Evolutionary conservation across 192 early-diverging fungal species (phyloP).

Genomic region (Coemansia erecta): DNA sequence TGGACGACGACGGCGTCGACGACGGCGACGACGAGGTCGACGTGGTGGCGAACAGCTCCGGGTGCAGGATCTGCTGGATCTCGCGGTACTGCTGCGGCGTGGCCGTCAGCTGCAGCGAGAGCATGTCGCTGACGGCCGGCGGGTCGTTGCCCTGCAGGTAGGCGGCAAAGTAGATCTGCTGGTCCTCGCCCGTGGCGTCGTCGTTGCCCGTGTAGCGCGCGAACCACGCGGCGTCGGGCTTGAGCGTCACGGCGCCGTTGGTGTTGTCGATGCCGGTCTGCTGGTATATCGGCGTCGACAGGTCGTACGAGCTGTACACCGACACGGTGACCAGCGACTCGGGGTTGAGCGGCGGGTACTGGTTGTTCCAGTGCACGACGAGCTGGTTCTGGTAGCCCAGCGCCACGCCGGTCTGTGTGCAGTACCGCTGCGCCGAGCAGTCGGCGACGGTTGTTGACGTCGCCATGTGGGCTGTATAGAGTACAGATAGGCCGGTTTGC

Average conservation of each 20-base stretch:
- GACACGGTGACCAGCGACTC: slow-evolving; percentile 26
- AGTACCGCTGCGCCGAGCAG: slow-evolving; percentile 39
- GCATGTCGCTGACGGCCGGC: slow-evolving; percentile 27
- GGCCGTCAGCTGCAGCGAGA: slow-evolving; percentile 36
- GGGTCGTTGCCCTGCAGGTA: slow-evolving; percentile 47
- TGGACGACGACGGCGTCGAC: slow-evolving; percentile 1
- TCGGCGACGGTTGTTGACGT: slow-evolving; percentile 19
- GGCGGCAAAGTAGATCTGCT: slow-evolving; percentile 36
- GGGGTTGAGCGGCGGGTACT: slow-evolving; percentile 34
- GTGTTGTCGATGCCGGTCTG: slow-evolving; percentile 15
- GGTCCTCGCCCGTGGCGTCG: slow-evolving; percentile 14
- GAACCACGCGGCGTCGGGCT: slow-evolving; percentile 34
- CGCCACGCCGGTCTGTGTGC: slow-evolving; percentile 16
- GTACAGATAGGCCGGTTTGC: slow-evolving; percentile 7
- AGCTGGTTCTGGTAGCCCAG: slow-evolving; percentile 32
- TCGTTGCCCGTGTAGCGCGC: slow-evolving; percentile 35
- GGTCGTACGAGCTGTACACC: slow-evolving; percentile 44
- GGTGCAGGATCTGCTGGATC: slow-evolving; percentile 35
- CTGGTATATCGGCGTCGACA: slow-evolving; percentile 20
- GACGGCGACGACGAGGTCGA: slow-evolving; percentile 1
- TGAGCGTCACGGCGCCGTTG: slow-evolving; percentile 29
- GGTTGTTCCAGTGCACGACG: slow-evolving; percentile 46
- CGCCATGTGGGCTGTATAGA: slow-evolving; percentile 9
- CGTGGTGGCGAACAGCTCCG: neutral
- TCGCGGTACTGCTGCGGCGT: slow-evolving; percentile 33